Base-by-base conservation (phyloP, 2,329 filamentous ascomycete species). In the Epichloe brachyelytri region DNA sequence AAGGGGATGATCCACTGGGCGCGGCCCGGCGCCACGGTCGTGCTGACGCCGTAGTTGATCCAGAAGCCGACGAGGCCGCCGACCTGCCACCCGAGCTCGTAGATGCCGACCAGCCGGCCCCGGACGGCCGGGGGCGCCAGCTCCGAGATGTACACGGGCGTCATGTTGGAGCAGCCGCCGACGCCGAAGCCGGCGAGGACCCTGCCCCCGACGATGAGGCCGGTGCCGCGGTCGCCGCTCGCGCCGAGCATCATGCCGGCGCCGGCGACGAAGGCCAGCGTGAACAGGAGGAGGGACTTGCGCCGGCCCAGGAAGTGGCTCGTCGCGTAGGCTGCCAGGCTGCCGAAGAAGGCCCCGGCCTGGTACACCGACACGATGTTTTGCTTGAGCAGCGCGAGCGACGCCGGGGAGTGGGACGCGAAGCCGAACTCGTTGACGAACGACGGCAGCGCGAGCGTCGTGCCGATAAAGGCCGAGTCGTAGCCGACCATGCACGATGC, bases 301-400 rank as follows among this genome's bases (percentile, higher is more conserved):
- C 58, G 58, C 11, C 58, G 53, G 11, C 58, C 58, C 15, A 57
- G 44, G 34, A 46, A 49, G 26, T 58, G 53, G 45, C 57, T 57
- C 38, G 55, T 19, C 19, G 50, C 58, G 12, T 55, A 55, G 26
- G 58, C 58, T 1, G 54, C 51, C 38, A 58, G 51, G 48, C 55
- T 56, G 30, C 58, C 58, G 46, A 58, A 57, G 49, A 59, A 58
- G 19, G 56, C 58, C 6, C 58, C 58, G 3, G 58, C 58, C 66
- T 91, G 87, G 69, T 88, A 90, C 50, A 85, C 78, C 26, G 83
- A 88, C 48, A 89, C 86, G 54, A 90, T 88, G 64, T 90, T 91
- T 59, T 82, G 73, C 60, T 80, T 82, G 46, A 85, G 70, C 4
- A 85, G 66, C 33, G 80, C 75, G 26, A 81, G 68, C n/a, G 77